A percentile compares a stretch with the other conserved stretches of the same genome.
These are phyloP conservation scores for Fusarium ramigenum DNA, from an alignment of 2,329 filamentous ascomycete genomes.

Conservation along the genomic window DNA sequence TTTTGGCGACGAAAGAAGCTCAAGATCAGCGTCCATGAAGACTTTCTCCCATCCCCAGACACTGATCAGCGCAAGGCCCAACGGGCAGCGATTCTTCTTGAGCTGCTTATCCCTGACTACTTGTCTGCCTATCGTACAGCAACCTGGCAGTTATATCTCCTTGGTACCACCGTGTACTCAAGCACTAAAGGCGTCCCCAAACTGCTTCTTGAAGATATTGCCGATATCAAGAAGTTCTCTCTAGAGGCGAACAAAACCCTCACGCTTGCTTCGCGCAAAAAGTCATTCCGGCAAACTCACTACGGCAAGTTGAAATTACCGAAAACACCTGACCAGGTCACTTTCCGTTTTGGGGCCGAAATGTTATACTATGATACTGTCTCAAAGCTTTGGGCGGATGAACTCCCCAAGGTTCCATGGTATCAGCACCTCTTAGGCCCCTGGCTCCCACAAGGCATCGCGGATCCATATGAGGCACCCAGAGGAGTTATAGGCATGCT, in stretches of 20 bases:
- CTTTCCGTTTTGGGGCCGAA: conserved; percentile 23
- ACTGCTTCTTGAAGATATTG: not conserved
- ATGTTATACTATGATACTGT: conserved; percentile 32
- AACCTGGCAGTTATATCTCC: conserved; percentile 17
- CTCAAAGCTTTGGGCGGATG: conserved; percentile 18
- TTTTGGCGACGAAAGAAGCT: conserved; percentile 19
- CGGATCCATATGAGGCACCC: conserved; percentile 14
- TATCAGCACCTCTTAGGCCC: conserved; percentile 30
- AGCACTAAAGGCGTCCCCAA: not conserved
- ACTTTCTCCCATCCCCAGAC: conserved; percentile 35
- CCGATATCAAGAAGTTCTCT: not conserved
- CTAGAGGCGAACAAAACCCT: accelerated
- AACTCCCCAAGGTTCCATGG: conserved; percentile 3
- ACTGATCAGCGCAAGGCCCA: not conserved
- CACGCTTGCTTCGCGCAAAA: conserved; percentile 39
- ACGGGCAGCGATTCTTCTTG: conserved; percentile 58
- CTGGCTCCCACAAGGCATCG: conserved; percentile 37
- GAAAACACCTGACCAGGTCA: conserved; percentile 12
- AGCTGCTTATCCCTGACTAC: conserved; percentile 57
- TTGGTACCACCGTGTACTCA: not conserved
- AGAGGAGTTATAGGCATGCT: not conserved
- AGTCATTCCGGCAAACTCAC: conserved; percentile 43
- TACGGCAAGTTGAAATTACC: conserved; percentile 31
- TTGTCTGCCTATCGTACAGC: conserved; percentile 47
- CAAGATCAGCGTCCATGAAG: conserved; percentile 34